phyloP scores from a whole-genome alignment of 495 filamentous ascomycete species.

The Ramalina intermedia region DNA sequence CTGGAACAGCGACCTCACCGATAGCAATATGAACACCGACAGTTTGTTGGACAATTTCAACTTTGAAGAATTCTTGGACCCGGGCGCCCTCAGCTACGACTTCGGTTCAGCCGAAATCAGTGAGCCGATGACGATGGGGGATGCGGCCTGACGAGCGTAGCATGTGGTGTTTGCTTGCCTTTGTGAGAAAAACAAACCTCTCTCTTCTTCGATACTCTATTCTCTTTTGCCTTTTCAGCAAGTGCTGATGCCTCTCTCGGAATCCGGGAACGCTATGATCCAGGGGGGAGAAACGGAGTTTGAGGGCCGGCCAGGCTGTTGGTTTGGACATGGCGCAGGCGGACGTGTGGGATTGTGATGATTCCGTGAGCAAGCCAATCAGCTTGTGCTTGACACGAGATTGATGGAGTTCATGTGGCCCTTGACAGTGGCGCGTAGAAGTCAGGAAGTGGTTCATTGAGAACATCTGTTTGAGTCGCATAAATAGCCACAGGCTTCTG shows the following conservation, averaged over 20 bases:
- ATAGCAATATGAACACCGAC: constrained; percentile 30
- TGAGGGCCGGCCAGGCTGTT: too few species aligned
- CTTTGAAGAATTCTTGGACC: constrained; percentile 83
- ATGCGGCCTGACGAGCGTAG: constrained; percentile 15
- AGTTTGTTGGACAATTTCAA: constrained; percentile 87
- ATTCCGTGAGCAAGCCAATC: too few species aligned
- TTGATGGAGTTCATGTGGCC: too few species aligned
- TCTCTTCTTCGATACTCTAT: not conserved
- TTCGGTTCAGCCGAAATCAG: constrained; percentile 34
- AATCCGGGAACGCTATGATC: not conserved
- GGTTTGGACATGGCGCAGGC: too few species aligned
- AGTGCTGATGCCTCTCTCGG: not conserved
- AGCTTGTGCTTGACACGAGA: too few species aligned
- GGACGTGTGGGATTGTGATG: too few species aligned
- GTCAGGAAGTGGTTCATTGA: too few species aligned
- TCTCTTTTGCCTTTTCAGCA: not conserved
- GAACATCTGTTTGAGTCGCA: too few species aligned
- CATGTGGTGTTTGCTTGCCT: not conserved
- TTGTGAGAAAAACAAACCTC: not conserved
- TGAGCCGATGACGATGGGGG: constrained; percentile 38
- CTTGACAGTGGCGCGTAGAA: too few species aligned
- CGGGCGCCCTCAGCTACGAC: constrained; percentile 33
- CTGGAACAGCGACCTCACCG: not conserved
- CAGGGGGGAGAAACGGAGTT: too few species aligned
- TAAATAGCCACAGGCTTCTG: too few species aligned